Evolutionary conservation across 2,329 filamentous ascomycete species (phyloP).

Genomic region (Aciculosporium take): DNA sequence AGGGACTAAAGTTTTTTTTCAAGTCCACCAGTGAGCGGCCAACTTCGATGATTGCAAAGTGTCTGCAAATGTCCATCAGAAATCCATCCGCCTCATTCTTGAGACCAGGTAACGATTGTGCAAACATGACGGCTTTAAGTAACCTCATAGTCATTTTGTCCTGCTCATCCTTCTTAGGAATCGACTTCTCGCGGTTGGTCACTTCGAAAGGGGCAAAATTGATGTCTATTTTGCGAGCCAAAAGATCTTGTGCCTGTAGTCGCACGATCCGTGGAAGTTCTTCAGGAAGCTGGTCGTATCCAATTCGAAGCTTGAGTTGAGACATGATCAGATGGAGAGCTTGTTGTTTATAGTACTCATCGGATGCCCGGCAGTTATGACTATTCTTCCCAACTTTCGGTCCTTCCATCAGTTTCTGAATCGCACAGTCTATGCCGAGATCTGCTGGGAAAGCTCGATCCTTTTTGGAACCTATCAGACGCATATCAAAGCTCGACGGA

Average conservation of each 20-base stretch:
- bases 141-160: conserved; percentile 73
- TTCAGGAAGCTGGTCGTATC: conserved; percentile 75
- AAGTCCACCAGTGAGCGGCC: conserved; percentile 69
- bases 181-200: conserved; percentile 68
- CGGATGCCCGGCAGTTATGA: conserved; percentile 43
- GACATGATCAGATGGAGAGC: conserved; percentile 76
- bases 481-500: conserved; percentile 70
- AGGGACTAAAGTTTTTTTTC: conserved; percentile 63
- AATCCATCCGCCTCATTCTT: conserved; percentile 62
- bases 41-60: conserved; percentile 83
- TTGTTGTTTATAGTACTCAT: conserved; percentile 84
- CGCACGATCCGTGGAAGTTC: conserved; percentile 75
- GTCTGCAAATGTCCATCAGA: conserved; percentile 67
- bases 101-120: conserved; percentile 68
- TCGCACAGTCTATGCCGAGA: conserved; percentile 76
- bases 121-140: conserved; percentile 77
- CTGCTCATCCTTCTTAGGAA: conserved; percentile 74
- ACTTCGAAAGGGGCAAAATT: conserved; percentile 58
- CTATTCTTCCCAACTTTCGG: conserved; percentile 45
- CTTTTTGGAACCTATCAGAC: conserved; percentile 76
- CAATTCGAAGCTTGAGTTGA: conserved; percentile 82
- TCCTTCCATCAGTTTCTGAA: conserved; percentile 72
- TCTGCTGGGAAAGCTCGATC: conserved; percentile 79
- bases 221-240: conserved; percentile 55
- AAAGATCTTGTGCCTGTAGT: conserved; percentile 76